Conservation (phyloP, 768 basidiomycete genomes). For the Mrakia gelida region DNA sequence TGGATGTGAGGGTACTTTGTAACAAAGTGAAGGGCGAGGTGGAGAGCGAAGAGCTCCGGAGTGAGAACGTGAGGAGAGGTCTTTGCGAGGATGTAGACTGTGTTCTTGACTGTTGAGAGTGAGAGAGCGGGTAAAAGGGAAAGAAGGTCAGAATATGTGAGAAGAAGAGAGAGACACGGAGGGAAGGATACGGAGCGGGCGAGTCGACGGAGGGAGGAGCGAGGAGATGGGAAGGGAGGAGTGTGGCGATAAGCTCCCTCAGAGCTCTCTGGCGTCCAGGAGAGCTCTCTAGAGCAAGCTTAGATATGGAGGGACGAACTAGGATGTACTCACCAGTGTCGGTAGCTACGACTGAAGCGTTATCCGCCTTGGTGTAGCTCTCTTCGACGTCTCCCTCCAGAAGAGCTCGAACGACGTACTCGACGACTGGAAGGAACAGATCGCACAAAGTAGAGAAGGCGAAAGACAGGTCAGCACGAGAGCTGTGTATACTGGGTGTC, state of each 20-base stretch:
- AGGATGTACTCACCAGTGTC: conserved; percentile 66
- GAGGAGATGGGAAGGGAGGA: neutral
- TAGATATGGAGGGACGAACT: neutral
- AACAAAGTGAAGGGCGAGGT: conserved; percentile 77
- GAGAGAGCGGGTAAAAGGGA: neutral
- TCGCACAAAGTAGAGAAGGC: neutral
- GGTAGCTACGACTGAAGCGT: conserved; percentile 80
- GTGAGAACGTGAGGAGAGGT: conserved; percentile 77
- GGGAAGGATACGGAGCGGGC: neutral
- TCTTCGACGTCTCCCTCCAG: conserved; percentile 78
- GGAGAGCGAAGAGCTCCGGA: conserved; percentile 80
- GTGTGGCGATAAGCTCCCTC: no score
- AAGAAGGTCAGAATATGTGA: neutral
- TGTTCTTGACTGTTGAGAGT: conserved; percentile 46
- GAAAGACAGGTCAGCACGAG: neutral
- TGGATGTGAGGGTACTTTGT: conserved; percentile 40
- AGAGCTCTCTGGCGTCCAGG: no score
- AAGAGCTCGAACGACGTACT: conserved; percentile 74
- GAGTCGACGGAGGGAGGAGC: neutral
- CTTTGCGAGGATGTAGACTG: conserved; percentile 62
- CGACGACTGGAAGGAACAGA: conserved; percentile 39
- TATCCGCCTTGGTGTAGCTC: conserved; percentile 77
- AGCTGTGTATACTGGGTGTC: conserved; percentile 31
- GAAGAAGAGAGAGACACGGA: neutral
- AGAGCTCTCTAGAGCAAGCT: neutral